Evolutionary conservation across 495 filamentous ascomycete species (phyloP).

Genomic region (Daldinia grandis): DNA sequence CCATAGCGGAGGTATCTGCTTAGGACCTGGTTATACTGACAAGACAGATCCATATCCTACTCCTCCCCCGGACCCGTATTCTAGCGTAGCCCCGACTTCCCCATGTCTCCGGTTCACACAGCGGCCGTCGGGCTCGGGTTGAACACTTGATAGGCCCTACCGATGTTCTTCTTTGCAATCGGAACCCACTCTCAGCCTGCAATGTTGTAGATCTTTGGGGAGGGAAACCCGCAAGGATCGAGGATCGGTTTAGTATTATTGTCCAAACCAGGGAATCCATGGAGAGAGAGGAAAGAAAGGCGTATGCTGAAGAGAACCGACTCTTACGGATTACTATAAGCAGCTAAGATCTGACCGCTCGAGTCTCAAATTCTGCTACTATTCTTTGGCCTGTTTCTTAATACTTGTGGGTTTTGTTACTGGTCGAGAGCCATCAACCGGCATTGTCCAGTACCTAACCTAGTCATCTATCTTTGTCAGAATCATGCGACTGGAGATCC

Average conservation of each 20-base stretch:
- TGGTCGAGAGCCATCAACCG: slow-evolving; percentile 5
- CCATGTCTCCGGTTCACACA: slow-evolving; percentile 15
- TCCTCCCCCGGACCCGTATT: slow-evolving; percentile 38
- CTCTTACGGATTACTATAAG: slow-evolving; percentile 29
- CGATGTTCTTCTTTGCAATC: slow-evolving; percentile 7
- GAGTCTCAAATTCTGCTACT: slow-evolving; percentile 5
- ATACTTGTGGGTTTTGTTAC: slow-evolving; percentile 14
- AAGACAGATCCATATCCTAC: slow-evolving; percentile 23
- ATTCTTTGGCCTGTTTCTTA: slow-evolving; percentile 7
- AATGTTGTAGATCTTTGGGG: slow-evolving; percentile 30
- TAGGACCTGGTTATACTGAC: neutral
- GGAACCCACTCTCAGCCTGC: slow-evolving; percentile 27
- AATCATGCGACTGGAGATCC: slow-evolving; percentile 2
- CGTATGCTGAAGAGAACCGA: slow-evolving; percentile 14
- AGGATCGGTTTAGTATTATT: slow-evolving; percentile 17
- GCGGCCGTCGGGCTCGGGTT: slow-evolving; percentile 17
- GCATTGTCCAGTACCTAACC: slow-evolving; percentile 5
- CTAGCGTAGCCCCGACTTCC: slow-evolving; percentile 19
- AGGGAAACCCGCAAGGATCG: slow-evolving; percentile 23
- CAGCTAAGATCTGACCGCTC: slow-evolving; percentile 21
- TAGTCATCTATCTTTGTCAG: slow-evolving; percentile 8
- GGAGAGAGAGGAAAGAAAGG: neutral
- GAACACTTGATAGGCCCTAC: slow-evolving; percentile 14
- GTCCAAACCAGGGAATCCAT: slow-evolving; percentile 21
- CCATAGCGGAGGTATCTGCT: neutral